Evolutionary conservation across 257 asterid genomes (phyloP), one percentile per base, ranked within the genome.

Genomic region (Nicotiana otophora): DNA sequence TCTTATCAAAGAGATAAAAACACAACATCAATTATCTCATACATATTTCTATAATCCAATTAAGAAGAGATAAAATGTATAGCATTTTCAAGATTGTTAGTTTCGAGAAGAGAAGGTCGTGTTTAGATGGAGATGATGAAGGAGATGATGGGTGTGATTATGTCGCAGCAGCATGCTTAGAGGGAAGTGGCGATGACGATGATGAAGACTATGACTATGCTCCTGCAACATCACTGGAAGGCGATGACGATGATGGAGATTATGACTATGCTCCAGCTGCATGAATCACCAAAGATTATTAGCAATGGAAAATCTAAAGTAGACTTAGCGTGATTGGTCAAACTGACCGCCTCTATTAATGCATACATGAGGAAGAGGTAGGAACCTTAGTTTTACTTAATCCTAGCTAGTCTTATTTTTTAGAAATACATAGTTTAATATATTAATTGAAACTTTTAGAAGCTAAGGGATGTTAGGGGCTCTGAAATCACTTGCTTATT

Each of bases 231-330:
- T 33, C 68, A 58, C 10, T 54, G n/a, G 54, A 65, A 8, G 46
- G 68, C 5, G 72, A 82, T 26, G 72, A 68, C 10, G 20, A 57
- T 34, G 80, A 82, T 28, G 78, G 51, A 19, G 75, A 58, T 31
- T 58, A 36, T 23, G 74, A 70, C 2, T 68, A 67, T 12, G 69
- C 84, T 5, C 80, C 80, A 0, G 69, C 84, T 4, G 84, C 84
- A 34, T 51, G 46, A 51, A 30, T 26, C 34, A 74, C 23, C 10
- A 4, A n/a, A 60, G 23, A 51, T 20, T 19, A 67, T 33, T 12
- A 61, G 7, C 57, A 31, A 20, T 10, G 28, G 19, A 33, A 20
- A 65, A 42, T 5, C 4, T 63, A 58, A n/a, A 19, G 7, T 58
- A 75, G 57, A 12, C 10, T 7, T n/a, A 55, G 8, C 9, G n/a